Conservation (phyloP, 305 asterid species). For the Stenogyne calaminthoides region DNA sequence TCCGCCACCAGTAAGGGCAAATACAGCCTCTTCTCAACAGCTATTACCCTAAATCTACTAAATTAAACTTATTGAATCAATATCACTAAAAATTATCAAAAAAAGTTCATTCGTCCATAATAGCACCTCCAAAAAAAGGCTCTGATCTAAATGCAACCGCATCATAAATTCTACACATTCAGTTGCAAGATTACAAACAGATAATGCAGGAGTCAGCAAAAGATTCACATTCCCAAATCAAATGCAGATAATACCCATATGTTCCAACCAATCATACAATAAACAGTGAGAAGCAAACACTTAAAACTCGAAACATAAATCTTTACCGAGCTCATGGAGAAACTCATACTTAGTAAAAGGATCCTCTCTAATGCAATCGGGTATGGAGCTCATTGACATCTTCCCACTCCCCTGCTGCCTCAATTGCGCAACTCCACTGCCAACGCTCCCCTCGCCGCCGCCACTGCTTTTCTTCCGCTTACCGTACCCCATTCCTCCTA, state of each 20-base stretch:
- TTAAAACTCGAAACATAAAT: slow-evolving; percentile 23
- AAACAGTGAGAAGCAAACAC: slow-evolving; percentile 14
- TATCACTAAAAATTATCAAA: slow-evolving; percentile 1
- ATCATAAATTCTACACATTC: slow-evolving; percentile 14
- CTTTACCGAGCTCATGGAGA: slow-evolving; percentile 95
- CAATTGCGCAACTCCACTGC: slow-evolving; percentile 42
- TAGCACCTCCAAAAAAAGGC: neutral
- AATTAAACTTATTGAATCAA: slow-evolving; percentile 5
- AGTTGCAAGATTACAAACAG: slow-evolving; percentile 11
- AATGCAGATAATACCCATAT: neutral
- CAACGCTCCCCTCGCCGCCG: slow-evolving; percentile 40
- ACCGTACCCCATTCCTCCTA: slow-evolving; percentile 53
- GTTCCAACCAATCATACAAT: neutral
- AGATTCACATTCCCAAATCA: slow-evolving; percentile 27
- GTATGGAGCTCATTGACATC: slow-evolving; percentile 76
- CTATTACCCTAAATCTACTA: slow-evolving; percentile 9
- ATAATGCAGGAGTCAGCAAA: slow-evolving; percentile 5
- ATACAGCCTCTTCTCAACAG: neutral
- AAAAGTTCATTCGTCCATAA: slow-evolving; percentile 7
- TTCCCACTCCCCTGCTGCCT: slow-evolving; percentile 71
- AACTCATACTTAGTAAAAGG: slow-evolving; percentile 92
- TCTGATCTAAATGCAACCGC: slow-evolving; percentile 19
- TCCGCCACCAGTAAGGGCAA: neutral
- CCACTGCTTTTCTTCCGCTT: slow-evolving; percentile 54
- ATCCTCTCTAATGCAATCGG: slow-evolving; percentile 89